Evolutionary conservation across 441 rosid genomes (phyloP).

Genomic region (Erysimum cheiri): DNA sequence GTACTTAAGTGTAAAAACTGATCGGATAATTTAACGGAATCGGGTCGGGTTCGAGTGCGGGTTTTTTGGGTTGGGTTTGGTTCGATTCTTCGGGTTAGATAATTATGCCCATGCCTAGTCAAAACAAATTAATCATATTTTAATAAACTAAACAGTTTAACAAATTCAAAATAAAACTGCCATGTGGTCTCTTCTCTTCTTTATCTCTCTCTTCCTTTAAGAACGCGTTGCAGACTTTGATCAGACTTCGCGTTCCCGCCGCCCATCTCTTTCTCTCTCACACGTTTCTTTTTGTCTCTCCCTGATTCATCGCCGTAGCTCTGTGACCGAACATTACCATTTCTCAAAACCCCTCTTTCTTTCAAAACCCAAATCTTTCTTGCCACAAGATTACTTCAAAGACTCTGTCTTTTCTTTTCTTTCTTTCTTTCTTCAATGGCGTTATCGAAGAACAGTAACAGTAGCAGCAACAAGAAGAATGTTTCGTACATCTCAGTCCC

Average conservation of each 20-base stretch:
- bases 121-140: not conserved
- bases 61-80: too few relatives aligned
- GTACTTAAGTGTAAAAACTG: too few relatives aligned
- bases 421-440: slow-evolving; percentile 51
- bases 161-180: slow-evolving; percentile 29
- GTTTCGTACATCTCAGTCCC: slow-evolving; percentile 80
- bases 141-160: slow-evolving; percentile 27
- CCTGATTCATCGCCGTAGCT: slow-evolving; percentile 19
- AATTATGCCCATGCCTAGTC: too few relatives aligned
- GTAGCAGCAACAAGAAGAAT: slow-evolving; percentile 50
- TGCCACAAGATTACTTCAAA: slow-evolving; percentile 9
- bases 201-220: slow-evolving; percentile 43
- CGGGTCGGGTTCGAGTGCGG: too few relatives aligned
- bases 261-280: slow-evolving; percentile 39
- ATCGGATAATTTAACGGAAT: too few relatives aligned
- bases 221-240: slow-evolving; percentile 53
- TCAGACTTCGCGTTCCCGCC: slow-evolving; percentile 66
- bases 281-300: slow-evolving; percentile 38
- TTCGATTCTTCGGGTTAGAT: too few relatives aligned
- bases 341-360: slow-evolving; percentile 4
- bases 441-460: slow-evolving; percentile 53
- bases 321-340: not conserved
- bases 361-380: not conserved
- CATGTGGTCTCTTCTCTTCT: slow-evolving; percentile 33
- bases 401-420: not conserved